Evolutionary conservation across 768 basidiomycete genomes (phyloP), one percentile per base, ranked within the genome.

Genomic region (Tylopilus subfusipes): DNA sequence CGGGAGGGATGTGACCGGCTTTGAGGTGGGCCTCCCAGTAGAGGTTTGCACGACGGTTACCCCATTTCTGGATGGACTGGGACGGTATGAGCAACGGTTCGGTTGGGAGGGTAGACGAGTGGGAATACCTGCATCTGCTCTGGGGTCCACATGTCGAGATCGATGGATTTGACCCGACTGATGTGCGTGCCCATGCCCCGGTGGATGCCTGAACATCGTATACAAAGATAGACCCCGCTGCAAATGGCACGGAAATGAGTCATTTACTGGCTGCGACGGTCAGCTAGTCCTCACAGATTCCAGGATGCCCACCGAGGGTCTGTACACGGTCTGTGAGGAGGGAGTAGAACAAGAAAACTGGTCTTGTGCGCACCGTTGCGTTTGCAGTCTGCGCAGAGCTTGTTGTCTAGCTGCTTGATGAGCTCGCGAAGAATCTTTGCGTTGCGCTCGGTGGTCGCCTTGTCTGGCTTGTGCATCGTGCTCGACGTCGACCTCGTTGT

Each of bases 11-110:
- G 68, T 99, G 96, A 0, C 96, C 96, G 18, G 83, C 72, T 69
- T 93, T 95, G 52, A 98, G 76, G 73, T 97, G 95, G 5, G 91
- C 88, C 68, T 99, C 96, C 96, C 96, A 99, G 73, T 98, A 98
- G 5, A 90, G 62, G 73, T 99, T 99, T 9, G 93, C 96, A 9
- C 85, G 84, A 47, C 76, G 78, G 68, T 99, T 99, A 1, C 96
- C 96, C 96, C 96, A 99, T 69, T 88, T 90, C 69, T 90, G 85
- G 49, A 98, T 86, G 2, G 85, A 84, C 86, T 89, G 48, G 36
- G 12, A 50, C 31, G 21, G 6, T 25, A 22, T 58, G 34, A 55
- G 50, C 43, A 19, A 24, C 29, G 22, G 52, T 36, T 24, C 34
- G 22, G 44, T 27, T 25, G 27, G 22, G 46, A 38, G 1, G 19